These are phyloP conservation scores for Polyrhizophydium stewartii DNA, from an alignment of 371 early-diverging fungal genomes.

Conservation along the genomic window DNA sequence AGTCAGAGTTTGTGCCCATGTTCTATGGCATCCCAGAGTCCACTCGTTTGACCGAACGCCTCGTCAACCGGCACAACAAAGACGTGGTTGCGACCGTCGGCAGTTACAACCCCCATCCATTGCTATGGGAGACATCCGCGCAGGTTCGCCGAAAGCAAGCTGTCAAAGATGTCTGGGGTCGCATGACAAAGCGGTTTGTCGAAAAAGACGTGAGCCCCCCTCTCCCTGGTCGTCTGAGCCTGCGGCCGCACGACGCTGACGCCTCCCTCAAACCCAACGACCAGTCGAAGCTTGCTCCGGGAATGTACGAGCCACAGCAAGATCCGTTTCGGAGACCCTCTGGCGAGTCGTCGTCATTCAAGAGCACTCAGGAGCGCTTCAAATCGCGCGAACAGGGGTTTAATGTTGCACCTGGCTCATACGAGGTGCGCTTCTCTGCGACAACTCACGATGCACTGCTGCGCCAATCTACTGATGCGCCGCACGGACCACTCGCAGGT, in stretches of 20 bases:
- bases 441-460: not conserved
- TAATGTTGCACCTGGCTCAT: conserved; percentile 10
- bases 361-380: conserved; percentile 3
- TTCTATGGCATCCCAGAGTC: conserved; percentile 1
- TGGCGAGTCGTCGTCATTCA: not conserved
- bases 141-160: not conserved
- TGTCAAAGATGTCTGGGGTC: conserved; percentile 8
- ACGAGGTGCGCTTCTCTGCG: conserved; percentile 1
- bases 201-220: not conserved
- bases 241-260: too few relatives aligned
- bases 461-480: too few relatives aligned
- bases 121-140: conserved; percentile 3
- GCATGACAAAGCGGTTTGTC: conserved; percentile 1
- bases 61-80: conserved; percentile 7
- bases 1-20: not conserved
- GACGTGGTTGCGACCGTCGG: conserved; percentile 8
- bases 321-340: not conserved
- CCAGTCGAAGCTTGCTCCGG: conserved; percentile 4
- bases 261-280: too few relatives aligned
- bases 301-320: not conserved
- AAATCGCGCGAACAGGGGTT: not conserved
- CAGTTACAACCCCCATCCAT: conserved; percentile 8
- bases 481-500: too few relatives aligned
- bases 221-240: too few relatives aligned
- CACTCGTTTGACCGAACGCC: not conserved